Conservation (phyloP, 495 filamentous ascomycete species). For the Aspergillus ellipticus region DNA sequence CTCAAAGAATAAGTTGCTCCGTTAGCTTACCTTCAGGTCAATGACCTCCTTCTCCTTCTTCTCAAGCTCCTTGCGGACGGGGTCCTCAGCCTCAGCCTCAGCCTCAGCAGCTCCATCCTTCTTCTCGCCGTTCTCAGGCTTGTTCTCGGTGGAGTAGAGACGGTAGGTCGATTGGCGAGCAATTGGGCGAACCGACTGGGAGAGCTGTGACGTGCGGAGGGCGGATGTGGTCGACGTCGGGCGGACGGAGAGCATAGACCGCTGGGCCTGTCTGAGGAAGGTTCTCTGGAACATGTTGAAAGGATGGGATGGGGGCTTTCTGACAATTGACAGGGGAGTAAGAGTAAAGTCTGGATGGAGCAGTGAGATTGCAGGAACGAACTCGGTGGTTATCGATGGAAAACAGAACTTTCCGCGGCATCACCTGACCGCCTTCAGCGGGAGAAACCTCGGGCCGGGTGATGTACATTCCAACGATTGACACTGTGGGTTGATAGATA, state of each 20-base stretch:
- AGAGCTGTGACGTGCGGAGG: conserved; percentile 34
- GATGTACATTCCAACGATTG: not conserved
- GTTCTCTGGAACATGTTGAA: conserved; percentile 45
- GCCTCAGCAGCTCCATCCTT: conserved; percentile 31
- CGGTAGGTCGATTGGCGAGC: conserved; percentile 27
- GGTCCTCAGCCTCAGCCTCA: conserved; percentile 49
- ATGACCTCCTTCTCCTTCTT: conserved; percentile 77
- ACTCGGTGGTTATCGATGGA: conserved; percentile 7
- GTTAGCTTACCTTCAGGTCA: conserved; percentile 72
- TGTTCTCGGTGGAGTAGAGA: conserved; percentile 44
- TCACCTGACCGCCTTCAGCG: conserved; percentile 17
- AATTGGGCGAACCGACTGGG: conserved; percentile 32
- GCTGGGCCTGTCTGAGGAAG: conserved; percentile 42
- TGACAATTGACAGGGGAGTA: conserved; percentile 2
- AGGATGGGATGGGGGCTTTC: conserved; percentile 8
- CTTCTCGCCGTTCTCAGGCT: conserved; percentile 31
- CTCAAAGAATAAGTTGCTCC: not conserved
- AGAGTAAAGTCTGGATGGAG: not conserved
- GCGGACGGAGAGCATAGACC: conserved; percentile 34
- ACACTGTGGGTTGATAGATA: too few species aligned
- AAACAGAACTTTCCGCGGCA: conserved; percentile 20
- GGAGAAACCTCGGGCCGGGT: conserved; percentile 13
- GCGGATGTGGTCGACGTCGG: conserved; percentile 32
- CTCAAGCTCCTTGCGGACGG: conserved; percentile 65
- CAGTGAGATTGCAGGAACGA: conserved; percentile 2